Evolutionary conservation across 305 asterid species (phyloP), one percentile per base, ranked within the genome.

Genomic region (Rubia tinctorum): DNA sequence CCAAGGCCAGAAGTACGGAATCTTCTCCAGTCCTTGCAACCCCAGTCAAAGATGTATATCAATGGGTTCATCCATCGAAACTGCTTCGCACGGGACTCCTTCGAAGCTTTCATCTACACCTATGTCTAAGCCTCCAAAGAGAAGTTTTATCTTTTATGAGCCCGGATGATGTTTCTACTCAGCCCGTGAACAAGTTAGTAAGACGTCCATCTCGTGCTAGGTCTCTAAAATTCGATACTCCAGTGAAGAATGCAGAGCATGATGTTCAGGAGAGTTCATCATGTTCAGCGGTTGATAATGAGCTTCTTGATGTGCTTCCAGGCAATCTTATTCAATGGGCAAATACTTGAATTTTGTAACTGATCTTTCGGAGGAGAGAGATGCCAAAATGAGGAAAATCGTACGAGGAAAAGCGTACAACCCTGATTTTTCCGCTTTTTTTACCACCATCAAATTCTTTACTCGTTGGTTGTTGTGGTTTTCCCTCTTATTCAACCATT

Each of bases 211-310:
- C 95, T 20, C 82, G 86, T 59, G 88, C 80, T 62, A 80, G 96
- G 82, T 89, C 94, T 77, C 76, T 92, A 87, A 83, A 55, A 73
- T 90, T 92, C 18, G 97, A 88, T 75, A 86, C 95, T 23, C 96
- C 96, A 8, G 89, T 86, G 76, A 89, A 92, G 88, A 82, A 55
- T 42, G 76, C 66, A 60, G 83, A 75, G 69, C 83, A 73, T 58
- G 81, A 82, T 27, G 73, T 63, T 51, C 73, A 76, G 56, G 66
- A 55, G 34, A 69, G 64, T 42, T 77, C 68, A 42, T 71, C 18
- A n/a, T n/a, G n/a, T 34, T 72, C 76, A 14, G 80, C 84, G 51
- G 44, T 73, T 76, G 74, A 68, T 69, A 80, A 66, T 55, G 92
- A 87, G 43, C 55, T 89, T 68, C 70, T 77, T 3, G 91, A 83